Base-by-base conservation (phyloP, 2,329 filamentous ascomycete genomes). In the Verruconis gallopava region DNA sequence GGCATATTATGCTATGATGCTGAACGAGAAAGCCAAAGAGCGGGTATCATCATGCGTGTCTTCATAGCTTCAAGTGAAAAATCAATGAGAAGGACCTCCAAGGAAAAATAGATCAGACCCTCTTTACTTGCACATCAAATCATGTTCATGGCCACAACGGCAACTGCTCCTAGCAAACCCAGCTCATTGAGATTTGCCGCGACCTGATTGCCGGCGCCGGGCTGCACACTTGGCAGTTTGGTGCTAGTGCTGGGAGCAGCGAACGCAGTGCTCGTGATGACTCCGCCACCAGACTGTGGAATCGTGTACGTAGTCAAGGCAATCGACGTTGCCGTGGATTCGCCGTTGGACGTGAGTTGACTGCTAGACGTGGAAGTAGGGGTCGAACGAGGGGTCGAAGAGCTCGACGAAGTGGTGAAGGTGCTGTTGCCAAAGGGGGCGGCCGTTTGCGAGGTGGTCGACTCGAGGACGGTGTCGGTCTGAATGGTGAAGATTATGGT, bases 1-100 rank as follows among this genome's bases (percentile, higher is more conserved):
- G n/a, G n/a, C n/a, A n/a, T n/a, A n/a, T n/a, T n/a, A n/a, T n/a
- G n/a, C n/a, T n/a, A n/a, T n/a, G n/a, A n/a, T n/a, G n/a, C n/a
- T n/a, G n/a, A n/a, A n/a, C n/a, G n/a, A n/a, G n/a, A n/a, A n/a
- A n/a, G n/a, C n/a, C n/a, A n/a, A n/a, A n/a, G n/a, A n/a, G n/a
- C n/a, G 25, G 25, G 25, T 30, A 30, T 30, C 25, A 30, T 30
- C 25, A 30, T 30, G 25, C 25, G n/a, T n/a, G n/a, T n/a, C n/a
- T n/a, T n/a, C n/a, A n/a, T n/a, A n/a, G n/a, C n/a, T n/a, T n/a
- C n/a, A n/a, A n/a, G n/a, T n/a, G n/a, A n/a, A n/a, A n/a, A n/a
- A n/a, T n/a, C n/a, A n/a, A n/a, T n/a, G n/a, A n/a, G n/a, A n/a
- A n/a, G n/a, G n/a, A n/a, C n/a, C n/a, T n/a, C n/a, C n/a, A n/a